Evolutionary conservation across 129 eudicot genomes (phyloP), one percentile per base, ranked within the genome.

Genomic region (Flaveria robusta): DNA sequence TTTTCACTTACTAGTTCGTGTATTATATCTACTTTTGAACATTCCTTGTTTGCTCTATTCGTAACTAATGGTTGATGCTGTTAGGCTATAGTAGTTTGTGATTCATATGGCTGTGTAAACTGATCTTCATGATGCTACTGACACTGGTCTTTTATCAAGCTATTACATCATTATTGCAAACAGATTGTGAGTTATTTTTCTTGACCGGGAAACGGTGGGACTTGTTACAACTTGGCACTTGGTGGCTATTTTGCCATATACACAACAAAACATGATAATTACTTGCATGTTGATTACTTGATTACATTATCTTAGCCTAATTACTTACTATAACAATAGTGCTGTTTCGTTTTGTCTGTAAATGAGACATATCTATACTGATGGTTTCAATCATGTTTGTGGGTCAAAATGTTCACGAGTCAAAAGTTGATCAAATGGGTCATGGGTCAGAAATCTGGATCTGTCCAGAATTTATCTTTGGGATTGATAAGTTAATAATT

Each of bases 211-310:
- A 41, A 27, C 47, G 14, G 31, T 75, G 60, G 46, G 52, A 43
- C 63, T 75, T 75, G 60, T 43, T n/a, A 63, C 47, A 43, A 60
- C 66, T 23, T 59, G n/a, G 22, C 13, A 11, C 10, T 15, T 60
- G 56, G 5, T 64, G 71, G 46, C 46, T 43, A 45, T 74, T 45
- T 59, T 62, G 18, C 62, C 18, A 54, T 31, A 54, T 37, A 54
- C 51, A 37, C 67, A 20, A 72, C 9, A 47, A 12, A 56, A 41
- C 43, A 58, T 23, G 20, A 62, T 62, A 47, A 20, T 52, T 34
- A 29, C 46, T 66, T 46, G 9, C 63, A 71, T 9, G 66, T 34
- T 34, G 39, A 34, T 34, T 34, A 34, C 39, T 31, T 71, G 75
- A 24, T 70, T 49, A 23, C 64, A 51, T 65, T 31, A 47, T 18